Base-by-base conservation (phyloP, 495 filamentous ascomycete genomes). In the Lichina pygmaea region DNA sequence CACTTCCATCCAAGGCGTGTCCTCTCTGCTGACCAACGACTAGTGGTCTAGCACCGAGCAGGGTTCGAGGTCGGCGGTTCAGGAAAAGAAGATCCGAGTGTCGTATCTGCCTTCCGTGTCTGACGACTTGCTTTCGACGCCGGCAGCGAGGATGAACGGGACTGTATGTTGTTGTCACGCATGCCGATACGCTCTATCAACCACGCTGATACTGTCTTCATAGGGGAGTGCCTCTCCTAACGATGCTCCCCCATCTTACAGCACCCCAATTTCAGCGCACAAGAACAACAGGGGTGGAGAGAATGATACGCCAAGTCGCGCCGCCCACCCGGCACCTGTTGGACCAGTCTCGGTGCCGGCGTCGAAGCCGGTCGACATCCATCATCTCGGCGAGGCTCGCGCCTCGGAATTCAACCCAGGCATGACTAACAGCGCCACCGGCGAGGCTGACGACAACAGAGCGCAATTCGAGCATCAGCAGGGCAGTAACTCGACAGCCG, bases 31-130 rank as follows among this genome's bases (percentile, higher is more conserved):
- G 24, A 24, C 24, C 24, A 24, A 24, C 24, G 4, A 24, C 24
- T 24, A 24, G 24, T 24, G 24, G 24, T 24, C 24, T 4, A 24
- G 24, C 24, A 24, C 24, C 24, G 24, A 24, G 24, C 24, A 24
- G 4, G 24, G 24, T 1, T 24, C 4, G 24, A 24, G 24, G 24
- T 24, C 24, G 24, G 24, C 71, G 0, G 75, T 95, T 46, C 71
- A 80, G 53, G 91, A 97, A 65, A 81, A 78, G 65, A 97, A 95
- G 65, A 95, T 97, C 50, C 77, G 86, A n/a, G 89, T 97, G 46
- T 64, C 62, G 36, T 95, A 81, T 62, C 64, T 94, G 33, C 62
- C 77, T 24, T 4, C 24, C 24, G 4, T 24, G 33, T 66, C 73
- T 7, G 72, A 76, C 41, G 61, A 60, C 13, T 46, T 59, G 38